Base-by-base conservation (phyloP, 176 grass and related monocot species). In the Zoysia pacifica region DNA sequence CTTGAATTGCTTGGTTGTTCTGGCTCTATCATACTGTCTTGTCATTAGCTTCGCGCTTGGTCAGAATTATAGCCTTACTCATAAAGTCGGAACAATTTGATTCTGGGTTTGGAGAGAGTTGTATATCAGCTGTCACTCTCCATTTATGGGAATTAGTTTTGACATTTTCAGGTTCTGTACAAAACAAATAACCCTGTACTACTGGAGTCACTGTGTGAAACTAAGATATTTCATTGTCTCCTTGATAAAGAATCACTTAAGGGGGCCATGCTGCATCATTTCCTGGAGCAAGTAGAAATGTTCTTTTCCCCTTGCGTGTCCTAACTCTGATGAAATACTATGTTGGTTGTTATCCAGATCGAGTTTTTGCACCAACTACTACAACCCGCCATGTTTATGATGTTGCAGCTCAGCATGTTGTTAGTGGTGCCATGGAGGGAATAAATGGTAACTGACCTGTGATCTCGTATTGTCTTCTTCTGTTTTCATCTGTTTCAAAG, bases 341-440 rank as follows among this genome's bases (percentile, higher is more conserved):
- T 76, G 63, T 51, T 45, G 37, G 60, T 16, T 70, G 40, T 49
- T 82, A 56, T 84, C 43, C 73, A 99, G 97, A 99, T 86, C 90
- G 90, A 59, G 93, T 99, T 83, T 99, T 99, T 79, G 97, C 92
- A 76, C 97, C 97, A 47, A 99, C 97, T 84, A 99, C 97, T 72
- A 99, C 97, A 77, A 96, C 97, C 12, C 97, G 97, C 18, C 97
- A 99, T 84, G 97, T 99, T 15, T 99, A 99, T 91, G 97, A 99
- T 93, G 93, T 99, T 51, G 93, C 93, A 79, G 97, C 97, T 88
- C 97, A 96, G 74, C 97, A 96, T 93, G 97, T 96, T 63, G 80
- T 99, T 70, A 81, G 97, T 49, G 88, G 97, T 81, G 41, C 93
- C 60, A 99, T 99, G 97, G 97, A 99, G 69, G 97, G 97, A 65